phyloP scores from a whole-genome alignment of 2,329 filamentous ascomycete genomes.

The Elsinoe perseae region DNA sequence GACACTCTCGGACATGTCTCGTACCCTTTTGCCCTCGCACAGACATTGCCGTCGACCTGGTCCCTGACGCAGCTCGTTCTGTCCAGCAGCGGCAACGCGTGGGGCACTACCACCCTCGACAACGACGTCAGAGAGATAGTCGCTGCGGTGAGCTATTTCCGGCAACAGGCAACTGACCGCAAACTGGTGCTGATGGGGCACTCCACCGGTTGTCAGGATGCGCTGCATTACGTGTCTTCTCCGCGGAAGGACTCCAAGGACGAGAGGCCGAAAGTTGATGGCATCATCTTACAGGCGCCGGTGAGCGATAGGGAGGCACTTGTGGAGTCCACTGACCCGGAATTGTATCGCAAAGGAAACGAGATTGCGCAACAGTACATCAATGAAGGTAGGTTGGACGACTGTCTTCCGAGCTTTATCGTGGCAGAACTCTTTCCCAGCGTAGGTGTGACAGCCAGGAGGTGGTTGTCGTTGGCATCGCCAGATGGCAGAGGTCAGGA shows the following conservation, averaged over 20 bases:
- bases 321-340: slow-evolving; percentile 37
- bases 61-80: slow-evolving; percentile 37
- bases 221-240: slow-evolving; percentile 54
- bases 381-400: slow-evolving; percentile 45
- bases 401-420: slow-evolving; percentile 44
- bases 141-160: slow-evolving; percentile 46
- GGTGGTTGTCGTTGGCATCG: slow-evolving; percentile 53
- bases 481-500: slow-evolving; percentile 60
- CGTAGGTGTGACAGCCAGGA: slow-evolving; percentile 45
- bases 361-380: slow-evolving; percentile 49
- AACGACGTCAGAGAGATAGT: slow-evolving; percentile 49
- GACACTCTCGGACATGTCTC: slow-evolving; percentile 61
- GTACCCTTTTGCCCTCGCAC: slow-evolving; percentile 47
- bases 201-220: slow-evolving; percentile 61
- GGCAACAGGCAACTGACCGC: slow-evolving; percentile 32
- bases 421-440: slow-evolving; percentile 27
- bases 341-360: slow-evolving; percentile 34
- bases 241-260: slow-evolving; percentile 26
- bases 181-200: slow-evolving; percentile 63
- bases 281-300: slow-evolving; percentile 70
- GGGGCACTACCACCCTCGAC: slow-evolving; percentile 46
- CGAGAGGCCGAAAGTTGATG: slow-evolving; percentile 54
- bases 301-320: slow-evolving; percentile 68
- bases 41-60: slow-evolving; percentile 45
- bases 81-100: slow-evolving; percentile 47